Evolutionary conservation across 805 yeast species (phyloP), one percentile per base, ranked within the genome.

Genomic region (Candida schatavii): DNA sequence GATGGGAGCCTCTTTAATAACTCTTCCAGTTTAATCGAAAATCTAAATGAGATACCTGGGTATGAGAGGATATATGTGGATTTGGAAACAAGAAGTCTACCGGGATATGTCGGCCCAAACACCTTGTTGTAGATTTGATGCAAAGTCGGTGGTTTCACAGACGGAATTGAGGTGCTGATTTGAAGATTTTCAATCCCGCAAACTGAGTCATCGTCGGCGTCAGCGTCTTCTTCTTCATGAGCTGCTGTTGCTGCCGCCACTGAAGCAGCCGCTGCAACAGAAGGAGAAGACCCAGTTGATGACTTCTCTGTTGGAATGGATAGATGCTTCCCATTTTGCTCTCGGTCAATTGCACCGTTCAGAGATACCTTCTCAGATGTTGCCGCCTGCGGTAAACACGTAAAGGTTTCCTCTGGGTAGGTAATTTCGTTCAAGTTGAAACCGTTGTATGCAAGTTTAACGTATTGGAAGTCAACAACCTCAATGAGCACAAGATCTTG

Each of bases 31-130:
- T 49, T 26, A 7, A 66, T 49, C 25, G 53, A 55, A 50, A 79
- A 80, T 41, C 64, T 67, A 57, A 80, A 80, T 0, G 76, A 64
- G 3, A 80, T 62, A 0, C 86, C 86, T 1, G 80, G 78, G 48
- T 80, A 80, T 18, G 78, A 71, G 20, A 80, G 59, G 9, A 68
- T 56, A 49, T 79, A 80, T 17, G 54, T 46, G 22, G 35, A 4
- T 11, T 55, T 51, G 15, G 49, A 35, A 3, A 44, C 47, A 1
- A 42, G 41, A 7, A 66, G 48, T 21, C 50, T 55, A 0, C 85
- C 85, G 1, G 83, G 81, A 45, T 74, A 78, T 0, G 85, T 80
- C 2, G 85, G 85, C 0, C 86, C 86, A 52, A 80, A 77, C 2
- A 72, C 63, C 51, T 71, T 74, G 50, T 79, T 78, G 55, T 80